phyloP scores from a whole-genome alignment of 305 asterid genomes.

The Ajuga reptans region DNA sequence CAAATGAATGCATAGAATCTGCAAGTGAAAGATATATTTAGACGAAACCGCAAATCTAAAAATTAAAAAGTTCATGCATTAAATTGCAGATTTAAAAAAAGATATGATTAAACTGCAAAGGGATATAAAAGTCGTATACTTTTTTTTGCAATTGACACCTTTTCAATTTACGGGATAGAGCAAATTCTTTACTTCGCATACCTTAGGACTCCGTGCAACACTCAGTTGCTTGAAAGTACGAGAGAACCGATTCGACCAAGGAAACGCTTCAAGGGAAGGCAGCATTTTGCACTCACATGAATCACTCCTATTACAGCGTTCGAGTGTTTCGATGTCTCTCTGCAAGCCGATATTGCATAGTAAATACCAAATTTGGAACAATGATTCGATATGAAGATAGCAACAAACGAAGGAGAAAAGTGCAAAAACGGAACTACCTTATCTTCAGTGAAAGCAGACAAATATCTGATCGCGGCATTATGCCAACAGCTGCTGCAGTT shows the following conservation, averaged over 20 bases:
- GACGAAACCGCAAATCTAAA: neutral
- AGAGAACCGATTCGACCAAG: constrained; percentile 73
- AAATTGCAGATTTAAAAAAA: no score
- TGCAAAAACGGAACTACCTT: constrained; percentile 38
- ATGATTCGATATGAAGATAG: neutral
- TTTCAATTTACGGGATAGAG: neutral
- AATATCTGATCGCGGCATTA: constrained; percentile 55
- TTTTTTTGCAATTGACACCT: no score
- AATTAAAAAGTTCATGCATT: no score
- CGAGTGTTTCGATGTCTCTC: constrained; percentile 52
- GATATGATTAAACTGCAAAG: no score
- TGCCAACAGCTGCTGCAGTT: constrained; percentile 91
- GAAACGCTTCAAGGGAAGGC: constrained; percentile 48
- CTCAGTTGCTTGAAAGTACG: constrained; percentile 63
- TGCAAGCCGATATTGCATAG: constrained; percentile 28
- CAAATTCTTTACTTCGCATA: constrained; percentile 17
- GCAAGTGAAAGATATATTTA: constrained; percentile 28
- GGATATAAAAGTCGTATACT: no score
- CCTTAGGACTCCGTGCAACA: constrained; percentile 67
- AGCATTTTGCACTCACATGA: constrained; percentile 67
- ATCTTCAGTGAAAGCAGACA: constrained; percentile 34
- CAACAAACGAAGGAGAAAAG: neutral
- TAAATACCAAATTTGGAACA: neutral
- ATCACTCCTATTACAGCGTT: constrained; percentile 50
- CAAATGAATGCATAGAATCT: constrained; percentile 85